Percentiles rank a stretch among this genome's conserved stretches.
Conservation (phyloP, 805 yeast genomes). For the Nakazawaea populi region DNA sequence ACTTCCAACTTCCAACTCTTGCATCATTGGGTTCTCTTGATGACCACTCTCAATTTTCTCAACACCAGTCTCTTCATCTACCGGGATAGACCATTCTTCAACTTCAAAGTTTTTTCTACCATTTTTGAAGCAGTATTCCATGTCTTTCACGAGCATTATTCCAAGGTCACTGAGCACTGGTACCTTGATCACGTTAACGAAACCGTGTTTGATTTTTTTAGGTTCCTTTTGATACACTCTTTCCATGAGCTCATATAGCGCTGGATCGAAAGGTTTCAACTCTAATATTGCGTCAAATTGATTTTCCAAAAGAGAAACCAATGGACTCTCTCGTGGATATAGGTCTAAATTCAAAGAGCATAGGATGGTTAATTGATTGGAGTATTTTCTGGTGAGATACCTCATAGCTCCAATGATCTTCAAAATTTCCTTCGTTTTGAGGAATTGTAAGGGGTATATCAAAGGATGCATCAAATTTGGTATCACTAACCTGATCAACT, state of each 20-base stretch:
- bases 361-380: conserved; percentile 41
- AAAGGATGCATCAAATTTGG: conserved; percentile 83
- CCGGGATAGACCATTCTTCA: conserved; percentile 96
- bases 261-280: conserved; percentile 78
- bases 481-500: conserved; percentile 57
- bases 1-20: conserved; percentile 2
- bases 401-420: conserved; percentile 60
- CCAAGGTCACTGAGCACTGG: conserved; percentile 76
- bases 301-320: conserved; percentile 49
- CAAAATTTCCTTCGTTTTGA: conserved; percentile 41
- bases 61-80: conserved; percentile 65
- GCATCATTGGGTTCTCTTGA: neutral
- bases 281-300: conserved; percentile 65
- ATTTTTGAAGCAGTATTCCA: conserved; percentile 82
- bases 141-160: conserved; percentile 63
- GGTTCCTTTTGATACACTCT: conserved; percentile 68
- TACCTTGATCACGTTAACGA: conserved; percentile 67
- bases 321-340: conserved; percentile 46
- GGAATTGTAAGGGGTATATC: conserved; percentile 48
- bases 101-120: conserved; percentile 81
- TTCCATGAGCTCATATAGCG: conserved; percentile 59
- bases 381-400: conserved; percentile 41
- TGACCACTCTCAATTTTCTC: conserved; percentile 10
- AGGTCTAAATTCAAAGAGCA: conserved; percentile 60
- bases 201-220: conserved; percentile 76